Percentiles rank a stretch among this genome's conserved stretches.
phyloP scores from a whole-genome alignment of 352 stramenopile species.

The Phytophthora quininea region DNA sequence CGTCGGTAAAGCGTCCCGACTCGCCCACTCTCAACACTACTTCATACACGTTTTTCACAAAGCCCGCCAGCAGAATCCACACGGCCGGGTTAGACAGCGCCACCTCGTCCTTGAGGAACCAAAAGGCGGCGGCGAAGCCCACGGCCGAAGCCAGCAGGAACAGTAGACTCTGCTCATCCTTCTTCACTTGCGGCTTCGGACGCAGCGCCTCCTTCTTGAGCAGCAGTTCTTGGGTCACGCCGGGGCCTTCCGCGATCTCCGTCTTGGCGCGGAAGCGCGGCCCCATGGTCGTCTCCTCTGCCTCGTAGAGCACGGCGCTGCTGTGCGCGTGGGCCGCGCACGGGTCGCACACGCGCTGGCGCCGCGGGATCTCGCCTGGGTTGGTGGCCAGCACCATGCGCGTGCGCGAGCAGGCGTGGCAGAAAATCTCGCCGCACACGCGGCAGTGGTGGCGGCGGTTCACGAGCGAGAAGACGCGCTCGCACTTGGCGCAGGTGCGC shows the following conservation, averaged over 20 bases:
- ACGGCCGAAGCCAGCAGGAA: constrained; percentile 68
- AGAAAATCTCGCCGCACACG: constrained; percentile 86
- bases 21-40: constrained; percentile 40
- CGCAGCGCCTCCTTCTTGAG: constrained; percentile 10
- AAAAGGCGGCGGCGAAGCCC: constrained; percentile 71
- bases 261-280: constrained; percentile 39
- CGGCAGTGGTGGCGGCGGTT: constrained; percentile 85
- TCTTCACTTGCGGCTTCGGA: not conserved
- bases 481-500: constrained; percentile 69
- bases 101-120: constrained; percentile 84
- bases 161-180: constrained; percentile 41
- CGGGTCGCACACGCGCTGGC: constrained; percentile 77
- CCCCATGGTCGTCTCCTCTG: constrained; percentile 40
- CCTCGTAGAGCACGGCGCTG: constrained; percentile 68
- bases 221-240: constrained; percentile 33
- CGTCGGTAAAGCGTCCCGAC: constrained; percentile 28
- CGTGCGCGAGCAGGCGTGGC: constrained; percentile 76
- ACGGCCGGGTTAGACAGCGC: constrained; percentile 71
- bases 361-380: constrained; percentile 64
- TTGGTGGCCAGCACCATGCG: constrained; percentile 82
- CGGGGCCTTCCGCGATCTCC: constrained; percentile 29
- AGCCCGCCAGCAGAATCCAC: constrained; percentile 75
- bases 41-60: constrained; percentile 79
- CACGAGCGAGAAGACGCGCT: constrained; percentile 71
- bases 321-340: constrained; percentile 69